Evolutionary conservation across 176 grass and related monocot species (phyloP).

Genomic region (Alopecurus myosuroides): DNA sequence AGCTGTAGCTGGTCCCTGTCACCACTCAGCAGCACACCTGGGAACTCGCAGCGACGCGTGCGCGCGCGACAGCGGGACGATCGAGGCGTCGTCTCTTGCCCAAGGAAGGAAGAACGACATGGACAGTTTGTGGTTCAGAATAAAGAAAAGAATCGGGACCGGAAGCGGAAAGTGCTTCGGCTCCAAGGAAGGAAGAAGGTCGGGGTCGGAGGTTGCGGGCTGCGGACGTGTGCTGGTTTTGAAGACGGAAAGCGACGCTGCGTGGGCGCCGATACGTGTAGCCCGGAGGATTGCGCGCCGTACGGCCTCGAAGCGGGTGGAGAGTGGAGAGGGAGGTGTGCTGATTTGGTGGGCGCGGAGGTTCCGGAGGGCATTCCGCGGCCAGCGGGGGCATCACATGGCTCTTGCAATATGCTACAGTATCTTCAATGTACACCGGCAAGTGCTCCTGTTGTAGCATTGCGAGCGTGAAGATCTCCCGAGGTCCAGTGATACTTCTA

Average conservation of each 20-base stretch:
- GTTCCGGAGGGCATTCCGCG: too few relatives aligned
- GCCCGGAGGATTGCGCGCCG: background rate
- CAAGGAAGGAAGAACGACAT: too few relatives aligned
- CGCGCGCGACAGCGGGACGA: background rate
- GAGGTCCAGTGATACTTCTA: too few relatives aligned
- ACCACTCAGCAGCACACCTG: background rate
- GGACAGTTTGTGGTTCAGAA: background rate
- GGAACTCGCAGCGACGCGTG: conserved; percentile 2
- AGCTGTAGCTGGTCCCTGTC: background rate
- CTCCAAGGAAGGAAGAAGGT: background rate
- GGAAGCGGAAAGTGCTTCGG: background rate
- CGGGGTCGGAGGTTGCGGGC: background rate
- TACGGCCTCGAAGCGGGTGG: background rate
- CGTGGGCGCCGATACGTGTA: background rate
- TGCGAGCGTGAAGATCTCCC: too few relatives aligned
- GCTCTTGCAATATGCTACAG: too few relatives aligned
- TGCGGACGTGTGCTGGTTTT: background rate
- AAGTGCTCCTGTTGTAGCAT: too few relatives aligned
- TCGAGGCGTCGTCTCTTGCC: too few relatives aligned
- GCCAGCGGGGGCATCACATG: too few relatives aligned
- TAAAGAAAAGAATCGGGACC: background rate
- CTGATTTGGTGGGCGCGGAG: background rate
- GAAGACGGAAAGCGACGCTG: background rate
- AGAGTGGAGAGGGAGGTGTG: background rate
- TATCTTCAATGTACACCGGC: too few relatives aligned